Evolutionary conservation across 139 green algal species (phyloP).

Genomic region (Chlamydomonas asymmetrica): DNA sequence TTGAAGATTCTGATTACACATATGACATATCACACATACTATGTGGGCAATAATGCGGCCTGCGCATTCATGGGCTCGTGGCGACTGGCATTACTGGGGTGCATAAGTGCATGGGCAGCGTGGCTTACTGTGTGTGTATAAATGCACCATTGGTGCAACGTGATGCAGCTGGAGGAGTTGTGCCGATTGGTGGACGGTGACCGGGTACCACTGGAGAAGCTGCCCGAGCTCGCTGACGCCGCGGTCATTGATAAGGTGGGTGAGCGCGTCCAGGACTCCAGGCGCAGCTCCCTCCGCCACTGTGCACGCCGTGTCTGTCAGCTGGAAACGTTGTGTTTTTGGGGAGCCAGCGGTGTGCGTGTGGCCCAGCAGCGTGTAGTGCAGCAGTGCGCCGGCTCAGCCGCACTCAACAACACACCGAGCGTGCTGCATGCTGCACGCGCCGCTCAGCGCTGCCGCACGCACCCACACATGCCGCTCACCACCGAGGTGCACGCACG

Average conservation of each 20-base stretch:
- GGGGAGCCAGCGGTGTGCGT: too few species aligned
- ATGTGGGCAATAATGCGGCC: too few species aligned
- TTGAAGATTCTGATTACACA: too few species aligned
- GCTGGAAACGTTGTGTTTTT: too few species aligned
- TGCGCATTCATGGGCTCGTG: too few species aligned
- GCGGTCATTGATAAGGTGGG: constrained; percentile 11
- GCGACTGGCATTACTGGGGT: background rate
- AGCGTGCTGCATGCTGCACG: background rate
- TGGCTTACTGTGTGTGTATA: background rate
- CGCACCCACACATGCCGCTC: too few species aligned
- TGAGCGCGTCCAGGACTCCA: background rate
- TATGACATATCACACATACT: too few species aligned
- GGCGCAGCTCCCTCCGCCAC: too few species aligned
- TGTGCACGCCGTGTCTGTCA: too few species aligned
- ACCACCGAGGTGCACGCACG: too few species aligned
- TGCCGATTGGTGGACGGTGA: constrained; percentile 15
- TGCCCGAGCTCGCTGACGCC: constrained; percentile 8
- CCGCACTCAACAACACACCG: background rate
- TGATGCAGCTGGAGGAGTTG: constrained; percentile 14
- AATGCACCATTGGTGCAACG: background rate
- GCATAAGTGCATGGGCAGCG: background rate
- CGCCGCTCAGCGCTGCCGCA: too few species aligned
- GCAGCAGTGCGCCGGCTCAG: background rate
- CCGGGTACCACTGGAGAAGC: constrained; percentile 13
- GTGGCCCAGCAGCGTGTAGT: background rate